These are phyloP conservation scores for Gastrolobium villosum DNA, from an alignment of 306 rosid genomes.

Conservation along the genomic window DNA sequence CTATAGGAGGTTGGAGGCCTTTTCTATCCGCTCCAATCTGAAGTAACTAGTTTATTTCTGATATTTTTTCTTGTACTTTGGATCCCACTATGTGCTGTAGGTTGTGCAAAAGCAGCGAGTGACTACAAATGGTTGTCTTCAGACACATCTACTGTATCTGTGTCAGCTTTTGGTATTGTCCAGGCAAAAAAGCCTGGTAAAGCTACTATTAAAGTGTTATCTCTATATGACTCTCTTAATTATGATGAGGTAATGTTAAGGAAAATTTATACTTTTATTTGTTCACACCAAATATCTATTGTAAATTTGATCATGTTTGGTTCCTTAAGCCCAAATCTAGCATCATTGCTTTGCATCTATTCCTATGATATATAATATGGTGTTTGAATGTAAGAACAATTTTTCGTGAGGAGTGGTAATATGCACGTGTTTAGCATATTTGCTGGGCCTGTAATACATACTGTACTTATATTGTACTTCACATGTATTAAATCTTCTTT, in stretches of 20 bases:
- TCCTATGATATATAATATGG: slow-evolving; percentile 15
- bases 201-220: slow-evolving; percentile 83
- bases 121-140: slow-evolving; percentile 93
- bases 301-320: slow-evolving; percentile 30
- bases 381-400: slow-evolving; percentile 27
- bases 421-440: not conserved
- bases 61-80: slow-evolving; percentile 44
- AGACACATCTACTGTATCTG: slow-evolving; percentile 69
- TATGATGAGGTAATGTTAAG: slow-evolving; percentile 80
- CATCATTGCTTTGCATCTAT: slow-evolving; percentile 20
- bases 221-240: slow-evolving; percentile 76
- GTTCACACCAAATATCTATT: slow-evolving; percentile 9
- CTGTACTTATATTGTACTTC: not conserved
- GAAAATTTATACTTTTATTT: slow-evolving; percentile 23
- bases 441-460: not conserved
- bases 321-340: slow-evolving; percentile 33
- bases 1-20: slow-evolving; percentile 78
- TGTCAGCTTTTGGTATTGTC: slow-evolving; percentile 82
- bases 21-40: slow-evolving; percentile 51
- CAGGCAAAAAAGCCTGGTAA: slow-evolving; percentile 93
- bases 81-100: slow-evolving; percentile 52
- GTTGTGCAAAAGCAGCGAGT: slow-evolving; percentile 79
- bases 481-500: not conserved
- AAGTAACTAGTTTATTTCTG: slow-evolving; percentile 33
- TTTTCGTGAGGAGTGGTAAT: slow-evolving; percentile 33